Conservation (phyloP, 208 protist species). For the Trypanosoma grayi region DNA sequence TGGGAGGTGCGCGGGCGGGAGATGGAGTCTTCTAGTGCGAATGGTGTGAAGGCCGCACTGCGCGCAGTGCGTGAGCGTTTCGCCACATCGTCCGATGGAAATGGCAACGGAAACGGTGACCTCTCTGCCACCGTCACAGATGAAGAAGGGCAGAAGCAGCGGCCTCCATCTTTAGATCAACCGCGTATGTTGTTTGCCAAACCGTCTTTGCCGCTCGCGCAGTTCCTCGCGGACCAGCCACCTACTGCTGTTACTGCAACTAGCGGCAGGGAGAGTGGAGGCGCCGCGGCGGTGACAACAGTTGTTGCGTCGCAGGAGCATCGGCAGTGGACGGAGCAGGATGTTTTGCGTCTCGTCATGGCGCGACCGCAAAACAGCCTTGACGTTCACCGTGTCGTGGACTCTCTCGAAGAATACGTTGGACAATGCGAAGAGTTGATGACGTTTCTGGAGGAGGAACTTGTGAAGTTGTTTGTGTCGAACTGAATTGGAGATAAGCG, state of each 20-base stretch:
- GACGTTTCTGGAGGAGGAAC: constrained; percentile 38
- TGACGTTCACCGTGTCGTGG: constrained; percentile 64
- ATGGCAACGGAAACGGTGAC: neutral
- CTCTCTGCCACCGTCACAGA: constrained; percentile 1
- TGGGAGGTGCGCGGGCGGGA: constrained; percentile 34
- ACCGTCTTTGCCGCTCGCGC: constrained; percentile 21
- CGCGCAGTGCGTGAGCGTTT: constrained; percentile 1
- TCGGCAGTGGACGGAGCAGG: constrained; percentile 33
- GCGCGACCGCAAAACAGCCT: constrained; percentile 40
- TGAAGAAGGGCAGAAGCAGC: constrained; percentile 9
- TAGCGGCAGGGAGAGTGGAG: neutral
- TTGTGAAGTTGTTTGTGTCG: constrained; percentile 24
- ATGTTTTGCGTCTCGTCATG: constrained; percentile 64
- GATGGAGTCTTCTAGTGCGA: constrained; percentile 29
- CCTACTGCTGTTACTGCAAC: neutral
- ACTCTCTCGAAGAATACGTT: constrained; percentile 44
- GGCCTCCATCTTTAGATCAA: neutral
- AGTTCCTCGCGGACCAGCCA: constrained; percentile 9
- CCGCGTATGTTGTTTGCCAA: constrained; percentile 17
- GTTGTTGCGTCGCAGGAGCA: neutral
- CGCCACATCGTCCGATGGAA: neutral
- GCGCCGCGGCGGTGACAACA: neutral
- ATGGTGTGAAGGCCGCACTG: constrained; percentile 3
- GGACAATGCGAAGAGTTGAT: constrained; percentile 43
- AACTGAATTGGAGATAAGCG: neutral